Evolutionary conservation across 148 eudicot species (phyloP), one percentile per base, ranked within the genome.

Genomic region (Diospyros kaki): DNA sequence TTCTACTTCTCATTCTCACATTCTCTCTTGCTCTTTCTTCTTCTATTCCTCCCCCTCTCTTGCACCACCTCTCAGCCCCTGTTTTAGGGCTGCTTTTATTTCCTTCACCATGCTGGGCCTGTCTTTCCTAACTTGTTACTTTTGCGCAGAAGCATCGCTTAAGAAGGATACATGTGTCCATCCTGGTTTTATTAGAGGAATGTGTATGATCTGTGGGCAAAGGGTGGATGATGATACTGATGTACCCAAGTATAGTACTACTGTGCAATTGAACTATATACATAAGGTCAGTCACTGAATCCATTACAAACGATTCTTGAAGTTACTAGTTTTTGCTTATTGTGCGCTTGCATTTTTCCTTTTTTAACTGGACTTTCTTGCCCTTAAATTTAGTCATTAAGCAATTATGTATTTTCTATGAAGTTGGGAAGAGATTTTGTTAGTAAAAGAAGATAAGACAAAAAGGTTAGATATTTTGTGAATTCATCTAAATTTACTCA

Each of bases 241-340:
- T 39, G 76, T 15, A 46, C 28, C 72, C 41, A 65, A 50, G 41
- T 53, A 42, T 75, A 66, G 40, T 68, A 78, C 81, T 73, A 93
- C 91, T 68, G 92, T 91, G 73, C 82, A 87, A 73, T 78, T 91
- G 74, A 82, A 85, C 4, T 93, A 91, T 80, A 91, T 93, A 71
- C 88, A 90, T 50, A 84, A 94, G 97, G 97, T 94, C 78, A 55
- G 28, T 50, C 58, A 68, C 54, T 53, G 71, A 55, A 13, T 74
- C 45, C 28, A 43, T 9, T 73, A 43, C 2, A 10, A 58, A 28
- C 71, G 14, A 12, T 14, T 56, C 4, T 52, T 59, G 55, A 64
- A 66, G 46, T 51, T 14, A 14, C 45, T 4, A 39, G 44, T 44
- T 55, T 52, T 14, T 43, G 48, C 44, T 2, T 46, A 10, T 6